Base-by-base conservation (phyloP, 2,329 filamentous ascomycete species). In the Colletotrichum caudatum region DNA sequence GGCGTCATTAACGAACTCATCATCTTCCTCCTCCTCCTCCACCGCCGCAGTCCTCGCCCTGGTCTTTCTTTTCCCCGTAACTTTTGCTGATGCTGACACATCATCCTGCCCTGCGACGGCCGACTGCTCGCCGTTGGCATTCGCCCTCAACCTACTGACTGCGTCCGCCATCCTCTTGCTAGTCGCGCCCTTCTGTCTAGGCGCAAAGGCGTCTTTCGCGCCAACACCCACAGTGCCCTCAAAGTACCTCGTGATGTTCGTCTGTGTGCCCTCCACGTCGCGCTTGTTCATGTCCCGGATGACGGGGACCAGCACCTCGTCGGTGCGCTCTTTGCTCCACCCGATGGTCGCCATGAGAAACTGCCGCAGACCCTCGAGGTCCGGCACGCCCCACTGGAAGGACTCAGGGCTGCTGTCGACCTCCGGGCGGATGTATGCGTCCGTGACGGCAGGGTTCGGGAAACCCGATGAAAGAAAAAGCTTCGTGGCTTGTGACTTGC, bases 361-460 rank as follows among this genome's bases (percentile, higher is more conserved):
- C 35, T 87, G 86, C 8, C 97, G 85, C 73, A 99, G 83, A 0
- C 94, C 93, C 72, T 96, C 93, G 0, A 99, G 86, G 78, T 99
- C 95, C 0, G 96, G 96, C 0, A 98, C 93, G 39, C 96, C 96
- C 96, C 97, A 99, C 79, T 96, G 93, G 78, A 99, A 99, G 0
- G 86, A 83, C 76, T 96, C 92, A 0, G 92, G 87, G 75, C 91
- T 92, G 64, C 82, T 84, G 80, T 99, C 96, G 14, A 98, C 95
- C 75, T 97, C 93, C 0, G 96, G 96, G 5, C 93, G 81, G 0
- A 95, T 83, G 79, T 99, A 99, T 1, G 97, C 96, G 12, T 93
- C 88, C 69, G 91, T 91, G 16, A 99, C 95, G 1, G 91, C 90
- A 0, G 88, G 80, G 76, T 91, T 93, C 0, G 97, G 96, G 76